phyloP scores from a whole-genome alignment of 208 protist genomes.

The Polymyxa betae region DNA sequence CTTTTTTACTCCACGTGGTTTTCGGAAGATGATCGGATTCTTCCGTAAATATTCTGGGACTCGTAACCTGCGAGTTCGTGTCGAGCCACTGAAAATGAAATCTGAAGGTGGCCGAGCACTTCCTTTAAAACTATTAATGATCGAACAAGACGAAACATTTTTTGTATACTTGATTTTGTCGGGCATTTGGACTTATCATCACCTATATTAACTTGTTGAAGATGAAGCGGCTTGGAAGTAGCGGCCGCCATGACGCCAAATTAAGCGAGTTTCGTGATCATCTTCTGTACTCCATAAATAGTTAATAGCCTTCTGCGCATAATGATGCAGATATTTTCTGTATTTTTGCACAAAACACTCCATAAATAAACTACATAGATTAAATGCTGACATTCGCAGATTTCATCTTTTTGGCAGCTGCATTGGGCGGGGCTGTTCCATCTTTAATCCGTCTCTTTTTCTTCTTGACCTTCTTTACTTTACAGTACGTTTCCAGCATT shows the following conservation, averaged over 20 bases:
- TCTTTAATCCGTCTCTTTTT: background rate
- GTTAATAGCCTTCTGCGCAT: too few relatives aligned
- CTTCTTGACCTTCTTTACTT: background rate
- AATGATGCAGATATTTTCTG: too few relatives aligned
- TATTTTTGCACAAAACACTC: too few relatives aligned
- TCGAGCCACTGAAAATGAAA: slow-evolving; percentile 33
- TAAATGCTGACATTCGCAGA: too few relatives aligned
- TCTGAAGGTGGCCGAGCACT: background rate
- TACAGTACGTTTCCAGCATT: background rate
- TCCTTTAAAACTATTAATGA: background rate
- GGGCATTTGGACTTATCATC: background rate
- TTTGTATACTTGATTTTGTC: background rate
- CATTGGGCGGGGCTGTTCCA: background rate
- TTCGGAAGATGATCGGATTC: slow-evolving; percentile 28
- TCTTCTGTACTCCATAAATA: too few relatives aligned
- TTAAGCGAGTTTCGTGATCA: too few relatives aligned
- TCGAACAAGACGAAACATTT: background rate
- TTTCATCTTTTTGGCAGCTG: background rate
- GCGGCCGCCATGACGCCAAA: too few relatives aligned
- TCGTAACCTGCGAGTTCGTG: background rate
- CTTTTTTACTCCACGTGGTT: background rate
- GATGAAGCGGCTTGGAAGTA: background rate
- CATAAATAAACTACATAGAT: too few relatives aligned
- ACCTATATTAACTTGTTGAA: background rate
- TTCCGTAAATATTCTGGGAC: background rate